These are phyloP conservation scores for Leccinum barrowsii DNA, from an alignment of 768 basidiomycete species.

Conservation along the genomic window DNA sequence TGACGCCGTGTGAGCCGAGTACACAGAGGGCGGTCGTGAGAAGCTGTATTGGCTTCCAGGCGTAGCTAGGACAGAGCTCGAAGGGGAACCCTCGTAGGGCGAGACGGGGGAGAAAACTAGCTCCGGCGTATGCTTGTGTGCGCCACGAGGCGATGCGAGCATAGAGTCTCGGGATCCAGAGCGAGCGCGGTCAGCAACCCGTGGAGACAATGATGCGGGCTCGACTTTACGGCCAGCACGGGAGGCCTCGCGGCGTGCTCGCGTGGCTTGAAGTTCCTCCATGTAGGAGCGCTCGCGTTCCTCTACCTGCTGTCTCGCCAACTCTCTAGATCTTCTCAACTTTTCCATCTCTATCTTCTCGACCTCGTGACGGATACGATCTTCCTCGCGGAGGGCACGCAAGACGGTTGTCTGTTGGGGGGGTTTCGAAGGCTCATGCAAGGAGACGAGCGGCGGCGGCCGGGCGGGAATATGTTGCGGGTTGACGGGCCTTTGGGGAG, in stretches of 20 bases:
- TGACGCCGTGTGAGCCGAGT: slow-evolving; percentile 52
- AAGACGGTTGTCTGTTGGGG: slow-evolving; percentile 3
- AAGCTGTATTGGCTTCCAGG: slow-evolving; percentile 35
- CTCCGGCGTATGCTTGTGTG: slow-evolving; percentile 48
- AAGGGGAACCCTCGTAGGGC: slow-evolving; percentile 45
- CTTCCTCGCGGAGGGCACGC: slow-evolving; percentile 37
- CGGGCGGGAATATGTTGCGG: slow-evolving; percentile 15
- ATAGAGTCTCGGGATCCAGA: slow-evolving; percentile 36
- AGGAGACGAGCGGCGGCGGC: slow-evolving; percentile 18
- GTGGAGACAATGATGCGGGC: slow-evolving; percentile 18
- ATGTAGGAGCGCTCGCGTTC: slow-evolving; percentile 52
- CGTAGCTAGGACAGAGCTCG: slow-evolving; percentile 43
- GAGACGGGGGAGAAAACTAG: slow-evolving; percentile 34
- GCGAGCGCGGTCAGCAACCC: slow-evolving; percentile 32
- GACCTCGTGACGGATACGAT: slow-evolving; percentile 43
- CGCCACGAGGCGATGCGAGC: slow-evolving; percentile 18
- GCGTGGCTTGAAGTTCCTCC: slow-evolving; percentile 59
- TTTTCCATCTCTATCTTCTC: slow-evolving; percentile 48
- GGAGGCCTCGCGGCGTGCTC: slow-evolving; percentile 55
- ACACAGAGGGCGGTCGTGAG: slow-evolving; percentile 54
- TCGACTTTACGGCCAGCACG: slow-evolving; percentile 42
- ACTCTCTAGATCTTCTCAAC: slow-evolving; percentile 42
- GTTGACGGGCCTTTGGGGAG: slow-evolving; percentile 12
- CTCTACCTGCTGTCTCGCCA: slow-evolving; percentile 37
- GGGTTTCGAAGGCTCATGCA: slow-evolving; percentile 10